phyloP scores from a whole-genome alignment of 1,139 yeast species.

The Taphrina deformans region DNA sequence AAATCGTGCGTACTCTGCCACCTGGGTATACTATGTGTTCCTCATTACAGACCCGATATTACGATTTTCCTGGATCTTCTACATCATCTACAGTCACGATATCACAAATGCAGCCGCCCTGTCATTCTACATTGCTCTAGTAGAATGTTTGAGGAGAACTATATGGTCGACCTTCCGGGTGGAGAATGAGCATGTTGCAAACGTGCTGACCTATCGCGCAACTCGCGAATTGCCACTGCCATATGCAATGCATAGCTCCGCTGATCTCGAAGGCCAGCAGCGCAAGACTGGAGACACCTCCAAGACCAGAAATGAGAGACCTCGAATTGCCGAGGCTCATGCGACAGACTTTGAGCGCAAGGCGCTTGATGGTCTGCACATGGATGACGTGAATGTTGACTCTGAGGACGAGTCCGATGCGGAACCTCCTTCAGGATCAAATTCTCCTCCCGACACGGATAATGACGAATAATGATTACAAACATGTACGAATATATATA shows the following conservation, averaged over 20 bases:
- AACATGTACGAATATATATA: neutral
- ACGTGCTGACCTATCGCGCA: constrained; percentile 79
- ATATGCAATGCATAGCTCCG: constrained; percentile 15
- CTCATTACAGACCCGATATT: constrained; percentile 70
- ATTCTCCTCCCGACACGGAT: constrained; percentile 14
- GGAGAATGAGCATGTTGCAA: constrained; percentile 88
- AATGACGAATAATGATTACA: constrained; percentile 4
- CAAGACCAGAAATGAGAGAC: constrained; percentile 11
- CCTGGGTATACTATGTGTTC: constrained; percentile 69
- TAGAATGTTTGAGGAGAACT: constrained; percentile 77
- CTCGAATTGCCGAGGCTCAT: constrained; percentile 22
- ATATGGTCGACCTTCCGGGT: constrained; percentile 89
- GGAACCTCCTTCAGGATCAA: constrained; percentile 1
- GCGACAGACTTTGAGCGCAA: constrained; percentile 29
- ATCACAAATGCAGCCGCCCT: constrained; percentile 90
- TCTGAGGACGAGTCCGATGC: constrained; percentile 16
- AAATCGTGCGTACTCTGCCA: constrained; percentile 62
- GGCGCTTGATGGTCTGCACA: neutral
- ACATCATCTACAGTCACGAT: constrained; percentile 65
- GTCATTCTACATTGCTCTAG: constrained; percentile 76
- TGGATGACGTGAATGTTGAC: constrained; percentile 16
- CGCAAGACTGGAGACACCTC: constrained; percentile 5
- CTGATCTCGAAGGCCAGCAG: constrained; percentile 13
- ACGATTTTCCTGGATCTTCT: constrained; percentile 89
- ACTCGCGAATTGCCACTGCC: constrained; percentile 73